Evolutionary conservation across 345 rosid species (phyloP).

Genomic region (Brassica nigra): DNA sequence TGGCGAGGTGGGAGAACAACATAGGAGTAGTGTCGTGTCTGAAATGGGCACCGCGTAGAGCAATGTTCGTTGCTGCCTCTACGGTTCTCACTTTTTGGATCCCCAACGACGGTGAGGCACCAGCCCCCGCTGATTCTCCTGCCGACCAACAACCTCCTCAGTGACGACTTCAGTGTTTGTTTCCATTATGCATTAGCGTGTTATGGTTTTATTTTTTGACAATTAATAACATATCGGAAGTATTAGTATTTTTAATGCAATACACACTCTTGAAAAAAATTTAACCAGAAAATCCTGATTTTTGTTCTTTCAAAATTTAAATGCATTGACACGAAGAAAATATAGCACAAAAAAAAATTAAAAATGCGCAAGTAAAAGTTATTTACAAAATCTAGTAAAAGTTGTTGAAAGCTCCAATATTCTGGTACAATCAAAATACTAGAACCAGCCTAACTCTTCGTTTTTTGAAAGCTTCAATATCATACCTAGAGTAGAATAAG

Average conservation of each 20-base stretch:
- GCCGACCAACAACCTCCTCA: conserved; percentile 32
- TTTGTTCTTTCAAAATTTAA: too few relatives aligned
- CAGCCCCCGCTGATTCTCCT: conserved; percentile 26
- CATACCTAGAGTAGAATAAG: too few relatives aligned
- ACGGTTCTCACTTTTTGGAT: conserved; percentile 90
- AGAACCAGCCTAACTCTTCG: too few relatives aligned
- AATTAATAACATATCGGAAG: neutral
- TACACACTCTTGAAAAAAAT: neutral
- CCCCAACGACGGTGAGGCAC: conserved; percentile 53
- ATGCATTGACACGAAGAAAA: too few relatives aligned
- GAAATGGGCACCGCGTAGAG: conserved; percentile 97
- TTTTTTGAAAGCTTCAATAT: too few relatives aligned
- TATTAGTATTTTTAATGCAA: neutral
- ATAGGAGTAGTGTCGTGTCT: conserved; percentile 79
- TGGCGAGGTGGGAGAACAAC: conserved; percentile 76
- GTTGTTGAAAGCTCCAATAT: too few relatives aligned
- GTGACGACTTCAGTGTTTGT: conserved; percentile 10
- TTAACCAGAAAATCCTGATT: neutral
- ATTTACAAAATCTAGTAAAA: too few relatives aligned
- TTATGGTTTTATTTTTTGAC: neutral
- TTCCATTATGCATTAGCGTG: conserved; percentile 10
- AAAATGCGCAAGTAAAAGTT: too few relatives aligned
- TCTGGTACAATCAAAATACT: too few relatives aligned
- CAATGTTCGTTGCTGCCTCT: conserved; percentile 87
- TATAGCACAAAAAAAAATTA: too few relatives aligned